These are phyloP conservation scores for Globisporangium yorkense DNA, from an alignment of 352 stramenopile genomes.

Conservation along the genomic window DNA sequence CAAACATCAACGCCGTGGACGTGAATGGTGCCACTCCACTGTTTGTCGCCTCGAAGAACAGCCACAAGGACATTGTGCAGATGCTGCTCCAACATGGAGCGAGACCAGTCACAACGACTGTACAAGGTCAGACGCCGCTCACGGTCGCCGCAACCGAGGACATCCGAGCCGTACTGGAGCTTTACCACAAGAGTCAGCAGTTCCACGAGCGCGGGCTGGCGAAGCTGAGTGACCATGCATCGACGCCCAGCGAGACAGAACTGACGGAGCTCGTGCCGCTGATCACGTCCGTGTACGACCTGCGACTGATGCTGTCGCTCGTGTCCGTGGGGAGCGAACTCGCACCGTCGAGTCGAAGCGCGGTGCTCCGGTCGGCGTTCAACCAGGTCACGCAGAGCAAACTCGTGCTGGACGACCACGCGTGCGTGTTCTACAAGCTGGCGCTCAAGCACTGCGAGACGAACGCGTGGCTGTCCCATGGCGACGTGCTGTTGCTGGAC, in stretches of 20 bases:
- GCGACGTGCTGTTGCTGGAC: background rate
- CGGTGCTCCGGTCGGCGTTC: background rate
- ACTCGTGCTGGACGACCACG: conserved; percentile 1
- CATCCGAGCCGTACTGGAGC: background rate
- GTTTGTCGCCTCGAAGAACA: background rate
- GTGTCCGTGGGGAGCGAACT: background rate
- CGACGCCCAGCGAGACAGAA: background rate
- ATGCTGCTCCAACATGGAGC: background rate
- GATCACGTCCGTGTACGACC: background rate
- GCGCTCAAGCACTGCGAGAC: background rate
- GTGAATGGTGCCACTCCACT: background rate
- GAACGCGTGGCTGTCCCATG: background rate
- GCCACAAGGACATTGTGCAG: background rate
- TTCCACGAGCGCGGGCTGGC: background rate
- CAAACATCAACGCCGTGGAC: background rate
- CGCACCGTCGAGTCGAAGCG: background rate
- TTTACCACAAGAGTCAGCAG: background rate
- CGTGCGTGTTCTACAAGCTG: background rate
- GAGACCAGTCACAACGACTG: background rate
- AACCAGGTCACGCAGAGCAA: background rate
- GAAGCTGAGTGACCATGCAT: background rate
- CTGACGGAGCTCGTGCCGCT: background rate
- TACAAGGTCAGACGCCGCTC: background rate
- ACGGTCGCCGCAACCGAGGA: background rate
- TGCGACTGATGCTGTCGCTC: background rate